Base-by-base conservation (phyloP, 1,139 yeast species). In the Pichia sp. region DNA sequence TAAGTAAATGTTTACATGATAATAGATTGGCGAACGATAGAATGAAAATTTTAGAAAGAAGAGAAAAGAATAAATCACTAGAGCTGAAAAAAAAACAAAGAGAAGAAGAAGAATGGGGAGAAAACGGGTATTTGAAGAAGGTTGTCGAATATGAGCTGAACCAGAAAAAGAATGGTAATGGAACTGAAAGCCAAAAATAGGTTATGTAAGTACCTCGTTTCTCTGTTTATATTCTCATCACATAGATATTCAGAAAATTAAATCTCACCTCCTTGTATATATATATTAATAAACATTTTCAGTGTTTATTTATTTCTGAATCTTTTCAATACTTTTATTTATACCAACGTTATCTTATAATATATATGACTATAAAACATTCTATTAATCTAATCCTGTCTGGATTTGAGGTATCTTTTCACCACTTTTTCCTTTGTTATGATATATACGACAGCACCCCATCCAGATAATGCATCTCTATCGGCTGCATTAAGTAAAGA, bases 381-480 rank as follows among this genome's bases (percentile, higher is more conserved):
- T 16, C 27, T n/a, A 16, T 16, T 16, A 29, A 32, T 23, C 16
- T 67, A 81, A 75, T 92, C 98, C 72, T 90, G 97, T 67, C 98
- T 81, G 48, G 96, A 88, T 71, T 83, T 88, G 67, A 94, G 77
- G 58, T 85, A 80, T 62, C 95, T 79, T 69, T 82, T 88, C 45
- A 80, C 76, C 47, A 92, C 95, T 65, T 86, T 85, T 64, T 92
- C 97, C 69, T 90, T 90, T 45, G 96, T 87, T 48, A 94, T 79
- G 49, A 94, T 71, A 65, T 92, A 90, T 36, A 94, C 98, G 33
- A 86, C 85, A 16, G 95, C 97, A 59, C 99, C 99, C 97, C 97
- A 92, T 51, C 98, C 98, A 43, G 95, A 82, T 52, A 94, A 73
- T 5, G 97, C 95, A 68, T 94, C 98, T 72, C 99, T 84, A 65